These are phyloP conservation scores for Linaria vulgaris DNA, from an alignment of 257 asterid genomes.

Conservation along the genomic window DNA sequence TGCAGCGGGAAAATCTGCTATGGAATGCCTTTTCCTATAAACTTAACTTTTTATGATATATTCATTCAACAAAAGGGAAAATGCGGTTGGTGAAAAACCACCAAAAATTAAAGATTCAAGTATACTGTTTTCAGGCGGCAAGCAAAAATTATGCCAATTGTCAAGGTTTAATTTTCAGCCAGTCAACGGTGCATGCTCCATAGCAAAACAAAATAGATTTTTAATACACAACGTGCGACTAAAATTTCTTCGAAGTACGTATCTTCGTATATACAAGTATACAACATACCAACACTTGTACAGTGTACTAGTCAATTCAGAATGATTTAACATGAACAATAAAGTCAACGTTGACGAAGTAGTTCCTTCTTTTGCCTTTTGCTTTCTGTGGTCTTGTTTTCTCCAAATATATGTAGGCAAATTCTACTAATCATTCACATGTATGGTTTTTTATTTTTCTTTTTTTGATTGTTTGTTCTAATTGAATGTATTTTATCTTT, in stretches of 20 bases:
- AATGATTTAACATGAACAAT: no score
- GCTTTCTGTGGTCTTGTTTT: neutral
- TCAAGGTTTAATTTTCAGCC: constrained; percentile 6
- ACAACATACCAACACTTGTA: neutral
- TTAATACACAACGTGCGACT: constrained; percentile 15
- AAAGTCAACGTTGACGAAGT: constrained; percentile 14
- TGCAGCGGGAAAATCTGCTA: no score
- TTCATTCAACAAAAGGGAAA: neutral
- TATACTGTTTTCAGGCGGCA: no score
- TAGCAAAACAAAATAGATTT: neutral
- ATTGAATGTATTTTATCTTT: no score
- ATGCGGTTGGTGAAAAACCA: constrained; percentile 27
- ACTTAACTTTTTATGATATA: no score
- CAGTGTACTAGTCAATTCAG: no score
- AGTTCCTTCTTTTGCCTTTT: neutral
- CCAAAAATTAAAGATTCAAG: constrained; percentile 1
- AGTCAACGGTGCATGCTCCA: neutral
- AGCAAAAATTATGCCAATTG: neutral
- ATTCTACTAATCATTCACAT: no score
- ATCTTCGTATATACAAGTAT: neutral
- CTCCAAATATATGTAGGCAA: no score
- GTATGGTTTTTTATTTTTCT: no score
- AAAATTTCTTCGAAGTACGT: constrained; percentile 2
- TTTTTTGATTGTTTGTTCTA: no score
- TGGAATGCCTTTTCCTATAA: no score